Percentiles rank a stretch among this genome's conserved stretches.
These are phyloP conservation scores for Nidula microcarpa DNA, from an alignment of 768 basidiomycete genomes.

Conservation along the genomic window DNA sequence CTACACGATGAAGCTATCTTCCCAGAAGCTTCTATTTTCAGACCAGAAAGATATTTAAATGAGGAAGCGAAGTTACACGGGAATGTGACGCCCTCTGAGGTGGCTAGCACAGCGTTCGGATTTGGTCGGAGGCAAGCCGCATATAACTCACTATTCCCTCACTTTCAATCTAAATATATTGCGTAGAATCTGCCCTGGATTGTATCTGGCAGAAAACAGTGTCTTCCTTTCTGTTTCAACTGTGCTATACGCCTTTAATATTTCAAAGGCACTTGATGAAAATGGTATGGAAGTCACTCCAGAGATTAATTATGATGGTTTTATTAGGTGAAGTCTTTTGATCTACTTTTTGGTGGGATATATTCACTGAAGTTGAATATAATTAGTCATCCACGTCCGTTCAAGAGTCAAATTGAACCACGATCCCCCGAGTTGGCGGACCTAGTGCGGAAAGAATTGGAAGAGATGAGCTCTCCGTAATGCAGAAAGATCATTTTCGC, in stretches of 20 bases:
- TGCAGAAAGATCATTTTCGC: no score
- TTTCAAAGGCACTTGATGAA: slow-evolving; percentile 10
- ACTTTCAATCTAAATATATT: neutral
- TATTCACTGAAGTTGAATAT: no score
- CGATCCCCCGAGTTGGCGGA: neutral
- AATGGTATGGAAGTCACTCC: slow-evolving; percentile 3
- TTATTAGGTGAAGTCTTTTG: neutral
- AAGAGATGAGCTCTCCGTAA: neutral
- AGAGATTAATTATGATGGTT: neutral
- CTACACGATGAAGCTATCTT: slow-evolving; percentile 25
- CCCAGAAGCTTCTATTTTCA: slow-evolving; percentile 26
- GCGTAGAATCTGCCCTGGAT: slow-evolving; percentile 19
- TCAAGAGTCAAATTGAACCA: neutral
- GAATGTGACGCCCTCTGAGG: slow-evolving; percentile 7
- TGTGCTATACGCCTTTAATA: slow-evolving; percentile 13
- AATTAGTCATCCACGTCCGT: neutral
- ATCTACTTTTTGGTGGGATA: neutral
- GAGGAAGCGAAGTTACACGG: slow-evolving; percentile 5
- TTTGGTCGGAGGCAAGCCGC: slow-evolving; percentile 11
- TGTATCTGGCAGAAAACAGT: slow-evolving; percentile 13
- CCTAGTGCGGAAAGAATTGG: neutral
- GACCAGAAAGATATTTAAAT: slow-evolving; percentile 22
- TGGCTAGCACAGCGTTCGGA: slow-evolving; percentile 10
- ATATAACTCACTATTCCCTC: neutral
- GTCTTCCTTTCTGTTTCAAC: slow-evolving; percentile 14